A percentile compares a stretch with the other conserved stretches of the same genome.
Conservation (phyloP, 345 rosid genomes). For the Stellera chamaejasme region DNA sequence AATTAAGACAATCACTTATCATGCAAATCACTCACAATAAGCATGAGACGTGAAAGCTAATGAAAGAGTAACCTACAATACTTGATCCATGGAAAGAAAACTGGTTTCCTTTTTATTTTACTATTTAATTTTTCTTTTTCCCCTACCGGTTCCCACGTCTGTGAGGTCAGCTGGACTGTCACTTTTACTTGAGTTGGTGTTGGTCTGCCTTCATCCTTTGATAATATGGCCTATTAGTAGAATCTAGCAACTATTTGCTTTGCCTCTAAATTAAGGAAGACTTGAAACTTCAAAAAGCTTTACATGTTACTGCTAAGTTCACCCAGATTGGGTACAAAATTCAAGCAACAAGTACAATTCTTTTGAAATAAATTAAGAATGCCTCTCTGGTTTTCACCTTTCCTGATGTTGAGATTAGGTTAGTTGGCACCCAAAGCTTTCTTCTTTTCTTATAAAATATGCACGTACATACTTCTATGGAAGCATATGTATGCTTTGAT, state of each 20-base stretch:
- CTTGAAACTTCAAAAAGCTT: conserved; percentile 9
- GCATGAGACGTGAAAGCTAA: conserved; percentile 10
- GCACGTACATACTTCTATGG: no score
- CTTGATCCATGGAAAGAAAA: no score
- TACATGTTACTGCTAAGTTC: conserved; percentile 21
- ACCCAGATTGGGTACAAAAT: conserved; percentile 20
- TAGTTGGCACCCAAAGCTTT: no score
- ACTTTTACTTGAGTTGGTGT: conserved; percentile 27
- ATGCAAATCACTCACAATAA: conserved; percentile 21
- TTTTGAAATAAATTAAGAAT: conserved; percentile 12
- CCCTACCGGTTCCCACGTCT: conserved; percentile 15
- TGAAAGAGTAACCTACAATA: neutral
- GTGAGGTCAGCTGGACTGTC: conserved; percentile 44
- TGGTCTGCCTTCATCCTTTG: conserved; percentile 34
- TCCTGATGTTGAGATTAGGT: no score
- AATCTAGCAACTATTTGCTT: conserved; percentile 19
- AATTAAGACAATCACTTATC: conserved; percentile 52
- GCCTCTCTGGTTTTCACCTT: no score
- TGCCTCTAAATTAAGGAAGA: conserved; percentile 59
- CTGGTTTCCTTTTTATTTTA: no score
- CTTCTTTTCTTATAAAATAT: no score
- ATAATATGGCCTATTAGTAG: conserved; percentile 9
- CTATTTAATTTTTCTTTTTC: no score
- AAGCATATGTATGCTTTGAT: no score
- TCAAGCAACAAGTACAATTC: conserved; percentile 15